Evolutionary conservation across 2,329 filamentous ascomycete species (phyloP), one percentile per base, ranked within the genome.

Genomic region (Pseudogymnoascus sp.): DNA sequence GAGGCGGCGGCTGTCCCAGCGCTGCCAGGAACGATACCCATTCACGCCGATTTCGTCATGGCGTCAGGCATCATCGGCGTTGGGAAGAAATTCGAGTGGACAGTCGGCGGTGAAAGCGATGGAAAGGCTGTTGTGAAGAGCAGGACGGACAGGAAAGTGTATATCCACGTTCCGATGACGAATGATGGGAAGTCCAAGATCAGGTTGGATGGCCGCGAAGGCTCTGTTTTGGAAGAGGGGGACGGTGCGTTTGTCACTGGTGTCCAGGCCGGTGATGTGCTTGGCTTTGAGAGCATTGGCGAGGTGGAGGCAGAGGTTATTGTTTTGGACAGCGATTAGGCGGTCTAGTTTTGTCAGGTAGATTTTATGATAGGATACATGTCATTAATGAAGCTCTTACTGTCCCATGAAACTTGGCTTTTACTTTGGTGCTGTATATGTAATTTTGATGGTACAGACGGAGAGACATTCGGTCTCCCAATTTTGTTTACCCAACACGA

Each of bases 21-120:
- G 1, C 77, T 89, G 18, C 77, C 81, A 1, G 82, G 79, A n/a
- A 88, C 87, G 0, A 96, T 96, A 67, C 89, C 90, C 6, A 87
- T 96, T 63, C 89, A 96, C 73, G 88, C 91, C 10, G 91, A 96
- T 76, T 82, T 96, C 61, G 86, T 88, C 65, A 95, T 96, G 90
- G 86, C 84, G 37, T 91, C 91, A 0, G 87, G 86, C 5, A 85
- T 96, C 63, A 83, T 96, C 63, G 81, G 79, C 6, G 86, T 89
- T 0, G 81, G 82, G 29, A 80, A 80, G 71, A 81, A 76, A 45
- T 93, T 93, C 65, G 81, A 83, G 69, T 95, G 92, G 83, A 84
- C 80, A 7, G 77, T 93, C 18, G 91, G 92, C 10, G 75, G 67
- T 7, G 69, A 68, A 36, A 71, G 69, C 8, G 65, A 39, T 36